Conservation (phyloP, 768 basidiomycete genomes). For the Austroboletus eburneus region DNA sequence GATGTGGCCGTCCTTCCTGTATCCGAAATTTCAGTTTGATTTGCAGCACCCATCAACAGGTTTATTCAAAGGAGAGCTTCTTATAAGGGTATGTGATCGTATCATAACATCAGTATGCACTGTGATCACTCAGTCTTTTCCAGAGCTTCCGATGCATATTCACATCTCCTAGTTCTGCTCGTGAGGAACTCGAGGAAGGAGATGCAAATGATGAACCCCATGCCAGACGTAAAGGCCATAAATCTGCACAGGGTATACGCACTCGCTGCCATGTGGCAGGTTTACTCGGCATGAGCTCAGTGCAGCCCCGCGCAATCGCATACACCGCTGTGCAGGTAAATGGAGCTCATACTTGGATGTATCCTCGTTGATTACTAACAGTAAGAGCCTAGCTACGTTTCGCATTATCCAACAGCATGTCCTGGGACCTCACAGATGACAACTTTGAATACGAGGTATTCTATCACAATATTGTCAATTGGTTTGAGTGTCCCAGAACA, state of each 20-base stretch:
- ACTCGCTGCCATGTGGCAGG: neutral
- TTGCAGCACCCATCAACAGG: neutral
- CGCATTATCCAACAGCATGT: conserved; percentile 4
- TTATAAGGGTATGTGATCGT: neutral
- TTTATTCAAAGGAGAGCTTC: neutral
- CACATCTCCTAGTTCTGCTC: neutral
- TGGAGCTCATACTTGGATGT: neutral
- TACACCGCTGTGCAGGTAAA: neutral
- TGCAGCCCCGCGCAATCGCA: neutral
- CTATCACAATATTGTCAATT: conserved; percentile 14
- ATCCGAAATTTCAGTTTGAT: neutral
- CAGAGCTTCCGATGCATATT: neutral
- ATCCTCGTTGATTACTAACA: neutral
- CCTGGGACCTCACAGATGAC: conserved; percentile 5
- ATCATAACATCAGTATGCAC: neutral
- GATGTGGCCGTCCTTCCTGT: conserved; percentile 3
- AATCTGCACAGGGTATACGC: neutral
- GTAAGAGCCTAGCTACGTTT: conserved; percentile 12
- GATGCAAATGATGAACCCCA: neutral
- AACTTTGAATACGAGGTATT: conserved; percentile 10
- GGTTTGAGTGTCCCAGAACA: conserved; percentile 8
- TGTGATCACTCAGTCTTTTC: neutral
- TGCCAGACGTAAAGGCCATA: neutral
- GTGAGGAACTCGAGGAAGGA: neutral
- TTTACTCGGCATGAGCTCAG: neutral